These are phyloP conservation scores for Stephania yunnanensis DNA, from an alignment of 164 flowering plant species.

Conservation along the genomic window DNA sequence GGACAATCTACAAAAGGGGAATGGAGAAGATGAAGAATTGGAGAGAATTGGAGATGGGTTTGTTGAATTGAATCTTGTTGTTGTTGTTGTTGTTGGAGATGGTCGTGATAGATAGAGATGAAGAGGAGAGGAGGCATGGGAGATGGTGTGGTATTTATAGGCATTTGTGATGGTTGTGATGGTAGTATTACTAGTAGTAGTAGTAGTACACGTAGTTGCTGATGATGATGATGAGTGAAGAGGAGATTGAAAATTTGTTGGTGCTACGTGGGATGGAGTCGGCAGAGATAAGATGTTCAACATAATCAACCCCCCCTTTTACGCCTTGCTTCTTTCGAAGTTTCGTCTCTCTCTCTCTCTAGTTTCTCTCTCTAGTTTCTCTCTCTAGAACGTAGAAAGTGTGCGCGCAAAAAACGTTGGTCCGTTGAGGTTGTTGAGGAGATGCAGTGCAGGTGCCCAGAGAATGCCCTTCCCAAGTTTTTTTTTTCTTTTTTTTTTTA, in stretches of 20 bases:
- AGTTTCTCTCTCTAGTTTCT: neutral
- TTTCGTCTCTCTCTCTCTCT: neutral
- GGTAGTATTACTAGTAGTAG: neutral
- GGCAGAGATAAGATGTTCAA: slow-evolving; percentile 3
- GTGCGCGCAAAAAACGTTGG: neutral
- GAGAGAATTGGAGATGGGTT: neutral
- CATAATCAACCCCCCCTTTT: neutral
- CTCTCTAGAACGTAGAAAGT: neutral
- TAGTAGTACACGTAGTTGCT: too few species aligned
- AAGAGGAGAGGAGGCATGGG: neutral
- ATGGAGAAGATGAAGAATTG: neutral
- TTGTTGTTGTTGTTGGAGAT: neutral
- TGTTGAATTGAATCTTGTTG: neutral
- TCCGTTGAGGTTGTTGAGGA: neutral
- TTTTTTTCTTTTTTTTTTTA: too few species aligned
- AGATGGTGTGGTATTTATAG: neutral
- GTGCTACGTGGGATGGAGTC: neutral
- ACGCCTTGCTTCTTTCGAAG: neutral
- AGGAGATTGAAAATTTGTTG: neutral
- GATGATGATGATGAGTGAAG: neutral
- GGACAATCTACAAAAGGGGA: neutral
- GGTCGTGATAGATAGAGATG: neutral
- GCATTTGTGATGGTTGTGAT: neutral
- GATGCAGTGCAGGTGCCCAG: neutral
- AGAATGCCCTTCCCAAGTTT: neutral